phyloP scores from a whole-genome alignment of 2,329 filamentous ascomycete species.

The Aspergillus phoenicis region DNA sequence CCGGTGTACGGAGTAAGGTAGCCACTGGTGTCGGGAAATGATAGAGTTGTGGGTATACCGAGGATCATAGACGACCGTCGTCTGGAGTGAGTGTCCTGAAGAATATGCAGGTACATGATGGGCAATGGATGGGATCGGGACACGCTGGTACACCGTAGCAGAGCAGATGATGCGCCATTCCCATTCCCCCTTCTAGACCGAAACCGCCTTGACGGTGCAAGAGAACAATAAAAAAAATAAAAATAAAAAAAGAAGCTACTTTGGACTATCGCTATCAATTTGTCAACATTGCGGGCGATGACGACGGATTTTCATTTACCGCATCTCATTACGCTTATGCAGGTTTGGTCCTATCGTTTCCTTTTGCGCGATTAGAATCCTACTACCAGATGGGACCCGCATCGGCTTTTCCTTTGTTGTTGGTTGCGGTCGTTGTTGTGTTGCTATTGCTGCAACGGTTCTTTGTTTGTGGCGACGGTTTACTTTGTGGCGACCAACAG shows the following conservation, averaged over 20 bases:
- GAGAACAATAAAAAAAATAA: too few relatives aligned
- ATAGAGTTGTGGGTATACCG: neutral
- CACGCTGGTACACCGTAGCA: neutral
- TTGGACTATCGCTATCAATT: neutral
- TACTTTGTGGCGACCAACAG: neutral
- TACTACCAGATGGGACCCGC: neutral
- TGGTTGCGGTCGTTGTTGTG: neutral
- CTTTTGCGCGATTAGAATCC: neutral
- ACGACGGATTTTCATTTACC: constrained; percentile 1
- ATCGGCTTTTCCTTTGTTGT: constrained; percentile 3
- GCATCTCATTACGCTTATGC: neutral
- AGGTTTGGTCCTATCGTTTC: neutral
- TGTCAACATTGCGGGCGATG: neutral
- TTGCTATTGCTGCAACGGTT: constrained; percentile 1
- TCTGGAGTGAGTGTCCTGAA: neutral
- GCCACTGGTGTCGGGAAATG: neutral
- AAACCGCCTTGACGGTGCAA: neutral
- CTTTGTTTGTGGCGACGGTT: neutral
- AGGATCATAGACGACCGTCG: neutral
- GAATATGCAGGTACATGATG: too few relatives aligned
- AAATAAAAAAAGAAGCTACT: neutral
- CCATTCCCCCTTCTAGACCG: neutral
- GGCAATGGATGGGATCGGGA: too few relatives aligned
- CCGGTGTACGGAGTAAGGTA: constrained; percentile 9
- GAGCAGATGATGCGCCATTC: neutral